Evolutionary conservation across 371 early-diverging fungal genomes (phyloP), one percentile per base, ranked within the genome.

Genomic region (Mucor indicus): DNA sequence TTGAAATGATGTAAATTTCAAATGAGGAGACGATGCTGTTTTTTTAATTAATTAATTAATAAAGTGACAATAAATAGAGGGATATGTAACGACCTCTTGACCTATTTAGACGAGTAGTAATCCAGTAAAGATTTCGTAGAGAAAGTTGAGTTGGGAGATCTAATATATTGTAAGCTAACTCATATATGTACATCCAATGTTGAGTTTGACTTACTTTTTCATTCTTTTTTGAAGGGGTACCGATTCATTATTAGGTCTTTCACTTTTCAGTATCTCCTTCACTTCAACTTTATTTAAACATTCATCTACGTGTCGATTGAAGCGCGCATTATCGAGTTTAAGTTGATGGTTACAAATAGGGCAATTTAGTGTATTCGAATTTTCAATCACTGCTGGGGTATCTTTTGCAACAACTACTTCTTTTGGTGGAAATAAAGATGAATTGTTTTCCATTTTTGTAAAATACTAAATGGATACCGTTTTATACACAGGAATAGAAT

Each of bases 221-320:
- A 50, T 2, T 27, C 48, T 41, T 39, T 55, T 55, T 1, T 22
- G 16, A 17, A 9, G 7, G 29, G 37, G 44, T 29, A 29, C 12
- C 30, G 30, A 29, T 6, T 8, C 30, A 12, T 8, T 12, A 6
- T 29, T 8, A 6, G 35, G 20, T 19, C 33, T 50, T 25, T 50
- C 43, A 17, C 39, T 39, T 27, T 49, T 44, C 27, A 67, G 39
- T 24, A 67, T 67, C 2, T 47, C 45, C 20, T 53, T 55, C 3
- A 67, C 62, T 50, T 62, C 59, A 2, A 62, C 48, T 29, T 60
- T 69, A 44, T 37, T 74, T 10, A 74, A 31, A 37, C 75, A 74
- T 37, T 61, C 64, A 37, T 74, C 75, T 5, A 74, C 60, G 36
- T 74, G 75, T 9, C 50, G 35, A 21, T 74, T 74, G 16, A 74